Conservation (phyloP, 805 yeast species). For the Cyberlindnera euphorbiae region DNA sequence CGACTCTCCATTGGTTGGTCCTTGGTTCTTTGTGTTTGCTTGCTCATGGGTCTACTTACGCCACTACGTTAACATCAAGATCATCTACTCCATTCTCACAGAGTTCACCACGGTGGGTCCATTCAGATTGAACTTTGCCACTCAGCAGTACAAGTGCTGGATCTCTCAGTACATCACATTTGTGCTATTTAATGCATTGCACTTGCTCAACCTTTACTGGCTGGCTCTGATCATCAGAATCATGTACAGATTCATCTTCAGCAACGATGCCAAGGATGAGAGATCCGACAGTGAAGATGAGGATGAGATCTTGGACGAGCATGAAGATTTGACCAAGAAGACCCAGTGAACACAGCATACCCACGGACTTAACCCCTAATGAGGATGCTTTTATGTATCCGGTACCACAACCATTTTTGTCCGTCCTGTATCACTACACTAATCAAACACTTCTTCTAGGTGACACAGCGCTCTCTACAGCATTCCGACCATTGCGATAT, state of each 20-base stretch:
- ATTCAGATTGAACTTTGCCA: constrained; percentile 72
- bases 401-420: no score
- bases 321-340: constrained; percentile 9
- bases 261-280: constrained; percentile 63
- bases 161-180: constrained; percentile 91
- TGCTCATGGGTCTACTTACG: constrained; percentile 82
- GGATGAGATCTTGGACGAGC: constrained; percentile 7
- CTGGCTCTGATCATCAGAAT: constrained; percentile 75
- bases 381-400: no score
- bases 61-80: constrained; percentile 76
- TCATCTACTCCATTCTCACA: constrained; percentile 80
- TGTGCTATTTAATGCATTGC: constrained; percentile 69
- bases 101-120: constrained; percentile 86
- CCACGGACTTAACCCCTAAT: no score
- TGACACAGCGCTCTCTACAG: no score
- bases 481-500: no score
- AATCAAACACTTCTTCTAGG: no score
- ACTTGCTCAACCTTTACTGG: constrained; percentile 87
- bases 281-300: constrained; percentile 23
- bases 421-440: no score
- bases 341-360: constrained; percentile 4
- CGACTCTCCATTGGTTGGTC: constrained; percentile 57
- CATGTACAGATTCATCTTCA: constrained; percentile 61
- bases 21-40: constrained; percentile 66
- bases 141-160: constrained; percentile 95